These are phyloP conservation scores for Breviolum minutum DNA, from an alignment of 73 alveolate species.

Conservation along the genomic window DNA sequence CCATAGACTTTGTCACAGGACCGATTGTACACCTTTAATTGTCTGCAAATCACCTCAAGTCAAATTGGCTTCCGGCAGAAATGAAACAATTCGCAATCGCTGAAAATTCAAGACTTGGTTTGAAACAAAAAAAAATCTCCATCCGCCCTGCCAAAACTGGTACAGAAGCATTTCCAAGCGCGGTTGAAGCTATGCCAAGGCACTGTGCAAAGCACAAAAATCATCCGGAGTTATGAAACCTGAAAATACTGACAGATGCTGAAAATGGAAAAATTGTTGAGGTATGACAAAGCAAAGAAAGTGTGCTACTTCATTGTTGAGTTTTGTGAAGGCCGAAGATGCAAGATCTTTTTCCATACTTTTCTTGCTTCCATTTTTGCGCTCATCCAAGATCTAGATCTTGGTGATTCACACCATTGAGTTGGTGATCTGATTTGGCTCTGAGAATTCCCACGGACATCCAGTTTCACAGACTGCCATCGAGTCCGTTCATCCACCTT, in stretches of 20 bases:
- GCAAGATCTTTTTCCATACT: no score
- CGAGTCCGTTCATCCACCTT: constrained; percentile 88
- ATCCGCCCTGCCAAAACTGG: not conserved
- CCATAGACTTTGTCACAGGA: constrained; percentile 13
- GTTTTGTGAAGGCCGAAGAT: no score
- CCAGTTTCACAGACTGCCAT: constrained; percentile 84
- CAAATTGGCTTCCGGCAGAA: not conserved
- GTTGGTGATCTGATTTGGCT: no score
- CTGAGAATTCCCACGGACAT: constrained; percentile 38
- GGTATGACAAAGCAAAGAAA: no score
- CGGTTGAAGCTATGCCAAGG: not conserved
- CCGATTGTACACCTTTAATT: constrained; percentile 67
- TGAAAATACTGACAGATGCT: not conserved
- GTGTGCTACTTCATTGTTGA: no score
- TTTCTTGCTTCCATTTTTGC: not conserved
- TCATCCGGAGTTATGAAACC: constrained; percentile 91
- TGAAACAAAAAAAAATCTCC: no score
- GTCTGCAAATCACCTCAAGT: constrained; percentile 74
- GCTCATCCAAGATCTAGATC: no score
- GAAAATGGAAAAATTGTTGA: no score
- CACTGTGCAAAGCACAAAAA: constrained; percentile 80
- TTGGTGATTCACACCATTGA: not conserved
- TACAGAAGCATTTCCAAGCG: not conserved
- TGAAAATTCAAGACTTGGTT: not conserved
- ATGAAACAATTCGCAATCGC: not conserved